Conservation (phyloP, 495 filamentous ascomycete species). For the Aspergillus taichungensis region DNA sequence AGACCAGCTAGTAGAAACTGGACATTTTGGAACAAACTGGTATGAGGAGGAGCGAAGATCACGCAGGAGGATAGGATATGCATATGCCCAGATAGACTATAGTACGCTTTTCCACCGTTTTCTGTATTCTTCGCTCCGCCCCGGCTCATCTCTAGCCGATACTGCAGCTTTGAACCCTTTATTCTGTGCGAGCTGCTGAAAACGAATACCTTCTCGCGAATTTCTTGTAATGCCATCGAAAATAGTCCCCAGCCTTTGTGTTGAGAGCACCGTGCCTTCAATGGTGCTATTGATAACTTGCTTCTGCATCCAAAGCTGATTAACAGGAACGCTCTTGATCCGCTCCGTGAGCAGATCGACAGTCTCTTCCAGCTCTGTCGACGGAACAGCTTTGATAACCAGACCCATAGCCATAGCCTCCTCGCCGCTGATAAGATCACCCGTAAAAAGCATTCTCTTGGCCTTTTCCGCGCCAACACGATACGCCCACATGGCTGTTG, state of each 20-base stretch:
- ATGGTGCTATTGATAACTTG: background rate
- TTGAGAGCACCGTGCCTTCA: background rate
- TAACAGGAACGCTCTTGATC: background rate
- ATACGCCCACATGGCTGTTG: slow-evolving; percentile 5
- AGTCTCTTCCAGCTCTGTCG: slow-evolving; percentile 1
- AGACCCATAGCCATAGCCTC: slow-evolving; percentile 2
- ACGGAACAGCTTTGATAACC: slow-evolving; percentile 2
- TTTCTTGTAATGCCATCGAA: slow-evolving; percentile 2
- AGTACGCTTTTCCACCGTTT: background rate
- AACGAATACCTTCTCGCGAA: background rate
- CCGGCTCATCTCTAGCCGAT: background rate
- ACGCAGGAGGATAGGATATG: no score
- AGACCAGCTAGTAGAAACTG: no score
- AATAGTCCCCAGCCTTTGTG: background rate
- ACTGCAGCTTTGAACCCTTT: no score
- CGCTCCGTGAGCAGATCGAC: no score
- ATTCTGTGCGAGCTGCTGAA: no score
- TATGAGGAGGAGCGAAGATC: no score
- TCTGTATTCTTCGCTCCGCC: background rate
- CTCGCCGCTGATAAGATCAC: slow-evolving; percentile 2
- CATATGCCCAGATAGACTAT: no score
- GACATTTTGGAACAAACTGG: no score
- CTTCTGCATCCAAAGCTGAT: slow-evolving; percentile 4
- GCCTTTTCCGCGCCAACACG: slow-evolving; percentile 4
- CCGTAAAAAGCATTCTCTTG: slow-evolving; percentile 6